phyloP scores from a whole-genome alignment of 805 yeast species.

The Candida multigemmis region DNA sequence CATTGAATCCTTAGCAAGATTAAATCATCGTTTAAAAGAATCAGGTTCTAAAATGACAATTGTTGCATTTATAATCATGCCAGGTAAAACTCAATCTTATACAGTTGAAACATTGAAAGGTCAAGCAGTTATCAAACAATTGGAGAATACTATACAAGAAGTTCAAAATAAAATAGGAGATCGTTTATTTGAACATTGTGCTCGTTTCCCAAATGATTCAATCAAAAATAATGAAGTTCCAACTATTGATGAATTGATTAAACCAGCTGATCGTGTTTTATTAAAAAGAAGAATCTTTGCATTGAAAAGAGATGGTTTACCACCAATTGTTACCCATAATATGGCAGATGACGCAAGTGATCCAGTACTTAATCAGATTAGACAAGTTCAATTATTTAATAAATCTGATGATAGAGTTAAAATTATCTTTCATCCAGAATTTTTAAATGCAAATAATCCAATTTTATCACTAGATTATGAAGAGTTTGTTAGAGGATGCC shows the following conservation, averaged over 20 bases:
- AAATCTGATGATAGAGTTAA: conserved; percentile 86
- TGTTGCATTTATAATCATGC: conserved; percentile 97
- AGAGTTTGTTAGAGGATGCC: conserved; percentile 97
- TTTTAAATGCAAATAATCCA: conserved; percentile 90
- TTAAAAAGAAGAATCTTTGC: conserved; percentile 91
- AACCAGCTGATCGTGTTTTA: conserved; percentile 79
- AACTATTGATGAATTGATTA: conserved; percentile 72
- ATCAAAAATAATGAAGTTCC: conserved; percentile 57
- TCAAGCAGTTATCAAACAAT: conserved; percentile 89
- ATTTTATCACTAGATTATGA: conserved; percentile 89
- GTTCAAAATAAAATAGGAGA: conserved; percentile 82
- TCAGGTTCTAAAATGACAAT: conserved; percentile 82
- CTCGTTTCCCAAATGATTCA: conserved; percentile 42
- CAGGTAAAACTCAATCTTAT: conserved; percentile 88
- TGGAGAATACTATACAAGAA: conserved; percentile 81
- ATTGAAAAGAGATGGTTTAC: conserved; percentile 77
- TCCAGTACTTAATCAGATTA: conserved; percentile 84
- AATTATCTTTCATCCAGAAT: conserved; percentile 96
- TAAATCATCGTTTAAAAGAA: conserved; percentile 79
- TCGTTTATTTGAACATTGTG: conserved; percentile 84
- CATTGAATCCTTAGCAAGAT: conserved; percentile 85
- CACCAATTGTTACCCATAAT: conserved; percentile 95
- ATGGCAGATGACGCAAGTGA: conserved; percentile 89
- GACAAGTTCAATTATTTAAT: conserved; percentile 87
- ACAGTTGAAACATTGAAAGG: conserved; percentile 94